Conservation (phyloP, 805 yeast genomes). For the Pichia ethanolica region DNA sequence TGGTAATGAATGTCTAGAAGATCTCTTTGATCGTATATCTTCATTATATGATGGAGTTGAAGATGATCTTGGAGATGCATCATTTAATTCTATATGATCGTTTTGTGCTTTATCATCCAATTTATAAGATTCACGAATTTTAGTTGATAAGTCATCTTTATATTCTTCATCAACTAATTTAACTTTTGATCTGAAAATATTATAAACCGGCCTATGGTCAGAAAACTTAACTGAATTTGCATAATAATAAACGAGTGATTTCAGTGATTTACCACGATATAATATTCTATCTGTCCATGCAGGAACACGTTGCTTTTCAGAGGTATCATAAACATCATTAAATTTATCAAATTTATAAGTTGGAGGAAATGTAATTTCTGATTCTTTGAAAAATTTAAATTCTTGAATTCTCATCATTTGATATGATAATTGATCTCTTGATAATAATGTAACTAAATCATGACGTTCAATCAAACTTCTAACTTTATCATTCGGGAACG, state of each 20-base stretch:
- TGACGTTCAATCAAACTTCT: constrained; percentile 42
- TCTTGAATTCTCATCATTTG: constrained; percentile 70
- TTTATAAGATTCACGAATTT: constrained; percentile 55
- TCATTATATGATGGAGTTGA: background rate
- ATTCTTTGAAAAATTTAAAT: constrained; percentile 70
- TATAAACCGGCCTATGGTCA: constrained; percentile 91
- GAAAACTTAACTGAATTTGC: constrained; percentile 55
- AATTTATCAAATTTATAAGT: constrained; percentile 91
- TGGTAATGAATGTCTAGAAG: constrained; percentile 8
- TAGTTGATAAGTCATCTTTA: constrained; percentile 46
- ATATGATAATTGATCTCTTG: constrained; percentile 68
- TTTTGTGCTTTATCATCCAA: constrained; percentile 14
- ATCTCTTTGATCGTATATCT: background rate
- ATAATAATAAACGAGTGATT: constrained; percentile 63
- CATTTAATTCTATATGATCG: constrained; percentile 26
- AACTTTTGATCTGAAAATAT: constrained; percentile 62
- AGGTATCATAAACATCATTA: constrained; percentile 70
- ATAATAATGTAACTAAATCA: constrained; percentile 45
- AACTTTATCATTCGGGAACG: constrained; percentile 65
- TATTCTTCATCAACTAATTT: constrained; percentile 59
- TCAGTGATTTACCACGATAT: constrained; percentile 48
- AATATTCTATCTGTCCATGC: constrained; percentile 94
- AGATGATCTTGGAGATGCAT: constrained; percentile 11
- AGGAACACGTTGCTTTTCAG: constrained; percentile 89
- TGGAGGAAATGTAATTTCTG: constrained; percentile 70